phyloP scores from a whole-genome alignment of 2,329 filamentous ascomycete genomes.

The Fusarium virguliforme region DNA sequence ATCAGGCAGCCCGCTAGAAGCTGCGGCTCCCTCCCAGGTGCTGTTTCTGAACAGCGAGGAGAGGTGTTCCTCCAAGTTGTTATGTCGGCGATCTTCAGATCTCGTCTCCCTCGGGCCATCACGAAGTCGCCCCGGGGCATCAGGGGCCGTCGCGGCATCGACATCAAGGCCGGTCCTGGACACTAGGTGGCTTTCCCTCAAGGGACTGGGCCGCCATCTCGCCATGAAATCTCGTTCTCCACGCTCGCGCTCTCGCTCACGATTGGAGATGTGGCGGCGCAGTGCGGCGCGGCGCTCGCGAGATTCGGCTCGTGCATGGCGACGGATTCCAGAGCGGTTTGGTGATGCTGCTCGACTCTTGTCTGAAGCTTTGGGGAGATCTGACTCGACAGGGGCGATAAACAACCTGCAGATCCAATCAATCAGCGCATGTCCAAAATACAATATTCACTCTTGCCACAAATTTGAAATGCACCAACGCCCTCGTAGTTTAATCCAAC shows the following conservation, averaged over 20 bases:
- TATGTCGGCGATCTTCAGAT: constrained; percentile 46
- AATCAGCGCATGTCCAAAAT: constrained; percentile 14
- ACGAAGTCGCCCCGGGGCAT: constrained; percentile 39
- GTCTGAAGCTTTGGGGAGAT: constrained; percentile 57
- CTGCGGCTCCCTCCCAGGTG: constrained; percentile 19
- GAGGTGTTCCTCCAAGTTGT: constrained; percentile 52
- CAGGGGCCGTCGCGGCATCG: constrained; percentile 28
- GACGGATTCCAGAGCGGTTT: constrained; percentile 61
- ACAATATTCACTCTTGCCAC: constrained; percentile 36
- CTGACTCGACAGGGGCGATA: constrained; percentile 63
- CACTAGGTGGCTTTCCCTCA: constrained; percentile 36
- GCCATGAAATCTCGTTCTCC: not conserved
- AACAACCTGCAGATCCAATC: constrained; percentile 59
- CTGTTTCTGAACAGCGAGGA: constrained; percentile 46
- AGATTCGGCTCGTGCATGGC: constrained; percentile 53
- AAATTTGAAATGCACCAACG: constrained; percentile 33
- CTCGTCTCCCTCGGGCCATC: constrained; percentile 51
- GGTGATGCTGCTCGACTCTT: constrained; percentile 53
- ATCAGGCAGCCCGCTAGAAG: constrained; percentile 13
- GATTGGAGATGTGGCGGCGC: constrained; percentile 51
- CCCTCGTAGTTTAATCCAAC: constrained; percentile 23
- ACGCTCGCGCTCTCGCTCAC: constrained; percentile 37
- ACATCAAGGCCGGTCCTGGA: constrained; percentile 47
- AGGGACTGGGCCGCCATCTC: constrained; percentile 6
- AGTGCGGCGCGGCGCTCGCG: constrained; percentile 54